Evolutionary conservation across 1,284 basidiomycete species (phyloP), one percentile per base, ranked within the genome.

Genomic region (Pyrrhoderma noxium): DNA sequence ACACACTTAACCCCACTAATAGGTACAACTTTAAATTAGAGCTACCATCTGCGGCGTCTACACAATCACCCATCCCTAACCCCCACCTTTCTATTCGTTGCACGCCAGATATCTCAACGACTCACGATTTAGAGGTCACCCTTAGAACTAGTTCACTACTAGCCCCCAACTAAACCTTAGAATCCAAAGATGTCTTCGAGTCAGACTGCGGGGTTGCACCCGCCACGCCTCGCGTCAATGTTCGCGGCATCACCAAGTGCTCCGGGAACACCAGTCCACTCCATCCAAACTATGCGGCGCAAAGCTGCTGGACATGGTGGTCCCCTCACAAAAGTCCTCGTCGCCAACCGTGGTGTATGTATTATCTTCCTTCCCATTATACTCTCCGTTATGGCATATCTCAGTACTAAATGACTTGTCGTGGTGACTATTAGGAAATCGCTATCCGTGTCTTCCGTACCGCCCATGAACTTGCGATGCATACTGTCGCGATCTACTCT

Each of bases 391-490:
- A 39, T 40, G 53, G 38, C 54, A 21, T 46, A 31, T 31, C 41
- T 14, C 22, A 9, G 50, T 41, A 41, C 19, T 19, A 19, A n/a
- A n/a, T n/a, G n/a, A n/a, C 9, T 37, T 37, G 16, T 37, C 9
- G 9, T 37, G 16, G 9, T 37, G 35, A 16, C 9, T 11, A 11
- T 9, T 62, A 94, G 91, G 95, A 99, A 87, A 99, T 99, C 67
- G 96, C 96, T 27, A 94, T 99, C 64, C 89, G 96, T 67, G 93
- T 99, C 47, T 97, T 99, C 79, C 80, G 96, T 64, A 98, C 96
- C 2, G 92, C 96, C 50, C 95, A 99, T 74, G 96, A 99, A 68
- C 80, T 99, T 55, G 96, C 94, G 34, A 96, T 99, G 93, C 91
- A 95, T 67, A 97, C 95, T 48, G 96, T 99, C 52, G 95, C 96